Evolutionary conservation across 169 alveolate genomes (phyloP), one percentile per base, ranked within the genome.

Genomic region (Eimeria praecox): DNA sequence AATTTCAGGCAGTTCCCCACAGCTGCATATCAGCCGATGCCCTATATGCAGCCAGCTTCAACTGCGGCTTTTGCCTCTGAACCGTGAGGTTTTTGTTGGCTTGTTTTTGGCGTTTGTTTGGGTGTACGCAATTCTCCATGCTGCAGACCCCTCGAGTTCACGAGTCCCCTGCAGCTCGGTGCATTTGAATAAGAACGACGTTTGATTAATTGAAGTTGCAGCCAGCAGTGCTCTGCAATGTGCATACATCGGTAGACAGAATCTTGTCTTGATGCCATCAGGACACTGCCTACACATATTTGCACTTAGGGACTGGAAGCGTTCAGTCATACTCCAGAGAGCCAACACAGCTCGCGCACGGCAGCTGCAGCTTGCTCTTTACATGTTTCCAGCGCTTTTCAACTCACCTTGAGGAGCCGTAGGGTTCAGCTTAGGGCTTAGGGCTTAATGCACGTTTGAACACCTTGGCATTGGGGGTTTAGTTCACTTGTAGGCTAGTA

Each of bases 121-220:
- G 14, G 52, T 78, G 89, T 30, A n/a, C 54, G 75, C 54, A 46
- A 20, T 49, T 9, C 10, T 49, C 46, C 16, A 40, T 42, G 64
- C 52, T 16, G 54, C 91, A 83, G 91, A 33, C 71, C 91, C 6
- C 52, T 83, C 24, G 91, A 83, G 52, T 83, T 83, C 46, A 49
- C 46, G 9, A 83, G 52, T 66, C 91, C 91, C 42, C 91, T 24
- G n/a, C 91, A 83, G 52, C 75, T 83, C 24, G 46, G 3, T 30
- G 77, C 52, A 83, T 35, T 73, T 3, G 54, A 33, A 73, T 73
- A 16, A 38, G 4, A 33, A 73, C 46, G 80, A 73, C 46, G 80
- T 69, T 69, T 69, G 46, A 20, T 18, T 2, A 56, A 14, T 56
- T 56, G 18, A 18, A 14, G 66, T 5, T 14, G 27, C 66, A 18